phyloP scores from a whole-genome alignment of 192 early-diverging fungal species.

The Fimicolochytrium jonesii region DNA sequence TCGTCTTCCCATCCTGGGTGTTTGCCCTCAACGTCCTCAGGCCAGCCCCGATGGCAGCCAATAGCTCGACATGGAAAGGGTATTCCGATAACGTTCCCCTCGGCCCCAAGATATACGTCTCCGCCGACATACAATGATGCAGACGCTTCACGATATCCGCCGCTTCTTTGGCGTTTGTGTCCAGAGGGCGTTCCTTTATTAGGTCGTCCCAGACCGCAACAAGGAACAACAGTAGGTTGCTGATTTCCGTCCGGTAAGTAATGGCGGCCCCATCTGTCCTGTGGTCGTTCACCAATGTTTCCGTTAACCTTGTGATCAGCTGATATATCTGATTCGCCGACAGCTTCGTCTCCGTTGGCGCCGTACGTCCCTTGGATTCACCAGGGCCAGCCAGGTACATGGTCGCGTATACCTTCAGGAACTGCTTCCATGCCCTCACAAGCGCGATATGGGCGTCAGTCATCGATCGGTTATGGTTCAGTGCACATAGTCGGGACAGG shows the following conservation, averaged over 20 bases:
- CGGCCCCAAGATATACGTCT: conserved; percentile 15
- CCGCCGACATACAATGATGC: conserved; percentile 6
- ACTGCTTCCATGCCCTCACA: conserved; percentile 20
- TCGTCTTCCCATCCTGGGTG: neutral
- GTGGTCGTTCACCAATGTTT: neutral
- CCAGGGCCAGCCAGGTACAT: neutral
- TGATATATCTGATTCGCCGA: neutral
- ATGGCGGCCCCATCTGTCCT: conserved; percentile 2
- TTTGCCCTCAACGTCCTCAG: neutral
- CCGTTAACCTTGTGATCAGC: neutral
- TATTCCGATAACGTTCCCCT: conserved; percentile 20
- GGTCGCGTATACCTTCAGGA: conserved; percentile 20
- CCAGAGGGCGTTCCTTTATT: conserved; percentile 1
- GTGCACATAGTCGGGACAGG: neutral
- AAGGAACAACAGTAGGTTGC: conserved; percentile 11
- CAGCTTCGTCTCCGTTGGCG: neutral
- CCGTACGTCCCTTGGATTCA: neutral
- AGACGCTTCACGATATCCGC: neutral
- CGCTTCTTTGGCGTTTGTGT: neutral
- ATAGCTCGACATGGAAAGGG: conserved; percentile 19
- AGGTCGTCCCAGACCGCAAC: conserved; percentile 13
- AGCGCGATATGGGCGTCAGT: conserved; percentile 24
- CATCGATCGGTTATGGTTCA: conserved; percentile 27
- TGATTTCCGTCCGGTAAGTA: conserved; percentile 20
- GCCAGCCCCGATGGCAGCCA: conserved; percentile 2